A percentile compares a stretch with the other conserved stretches of the same genome.
Conservation (phyloP, 2,329 filamentous ascomycete genomes). For the Microsporum ferrugineum region DNA sequence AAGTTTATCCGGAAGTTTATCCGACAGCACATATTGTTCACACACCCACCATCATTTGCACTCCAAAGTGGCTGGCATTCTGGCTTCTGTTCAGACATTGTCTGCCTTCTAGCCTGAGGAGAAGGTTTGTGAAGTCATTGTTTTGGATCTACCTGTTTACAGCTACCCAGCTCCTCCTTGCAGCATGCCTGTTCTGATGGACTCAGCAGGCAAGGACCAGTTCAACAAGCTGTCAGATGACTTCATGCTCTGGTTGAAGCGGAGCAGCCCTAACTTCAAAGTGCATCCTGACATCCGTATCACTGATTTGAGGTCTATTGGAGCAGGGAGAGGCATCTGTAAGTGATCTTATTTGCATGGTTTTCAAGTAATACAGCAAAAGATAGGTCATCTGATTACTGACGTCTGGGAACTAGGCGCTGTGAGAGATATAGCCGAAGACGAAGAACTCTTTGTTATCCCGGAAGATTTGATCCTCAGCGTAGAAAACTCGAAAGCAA, state of each 20-base stretch:
- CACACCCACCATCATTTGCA: constrained; percentile 6
- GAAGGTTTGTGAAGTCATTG: background rate
- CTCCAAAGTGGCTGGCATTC: constrained; percentile 2
- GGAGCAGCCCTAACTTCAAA: constrained; percentile 37
- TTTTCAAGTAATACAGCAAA: background rate
- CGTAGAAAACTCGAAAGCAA: constrained; percentile 58
- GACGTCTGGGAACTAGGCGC: constrained; percentile 49
- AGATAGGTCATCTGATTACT: constrained; percentile 9
- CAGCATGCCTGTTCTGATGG: background rate
- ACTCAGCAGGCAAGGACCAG: constrained; percentile 11
- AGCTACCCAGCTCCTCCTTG: background rate
- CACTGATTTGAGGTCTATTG: constrained; percentile 44
- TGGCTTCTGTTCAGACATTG: constrained; percentile 11
- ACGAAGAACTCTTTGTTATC: constrained; percentile 70
- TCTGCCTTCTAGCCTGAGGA: background rate
- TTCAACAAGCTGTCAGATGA: constrained; percentile 38
- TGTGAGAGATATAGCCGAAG: constrained; percentile 54
- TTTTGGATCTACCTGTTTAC: background rate
- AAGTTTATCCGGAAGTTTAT: constrained; percentile 21
- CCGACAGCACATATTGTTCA: constrained; percentile 15
- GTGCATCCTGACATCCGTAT: constrained; percentile 49
- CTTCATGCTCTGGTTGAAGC: constrained; percentile 48
- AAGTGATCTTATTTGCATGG: constrained; percentile 25
- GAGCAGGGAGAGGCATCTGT: constrained; percentile 54
- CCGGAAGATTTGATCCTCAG: constrained; percentile 61